Conservation (phyloP, 2,329 filamentous ascomycete genomes). For the Fusarium mangiferae region DNA sequence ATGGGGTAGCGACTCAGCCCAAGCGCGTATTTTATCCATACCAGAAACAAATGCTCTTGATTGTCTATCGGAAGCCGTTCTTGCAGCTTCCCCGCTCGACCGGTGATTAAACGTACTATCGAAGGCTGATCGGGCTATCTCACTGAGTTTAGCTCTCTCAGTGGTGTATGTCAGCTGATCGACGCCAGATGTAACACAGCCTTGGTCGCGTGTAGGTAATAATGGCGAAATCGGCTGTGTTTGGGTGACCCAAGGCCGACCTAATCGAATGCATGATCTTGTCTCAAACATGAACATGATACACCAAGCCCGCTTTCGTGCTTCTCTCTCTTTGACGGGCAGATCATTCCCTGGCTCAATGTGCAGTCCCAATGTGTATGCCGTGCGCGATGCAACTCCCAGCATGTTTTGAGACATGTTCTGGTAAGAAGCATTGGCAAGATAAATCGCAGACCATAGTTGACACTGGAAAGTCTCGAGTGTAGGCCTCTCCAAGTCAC, state of each 20-base stretch:
- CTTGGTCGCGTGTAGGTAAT: rapidly evolving
- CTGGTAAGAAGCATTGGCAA: neutral
- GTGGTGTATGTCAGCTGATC: neutral
- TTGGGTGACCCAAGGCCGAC: neutral
- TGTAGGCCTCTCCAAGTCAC: neutral
- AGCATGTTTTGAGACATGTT: neutral
- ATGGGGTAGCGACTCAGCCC: neutral
- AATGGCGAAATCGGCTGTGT: neutral
- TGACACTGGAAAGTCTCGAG: neutral
- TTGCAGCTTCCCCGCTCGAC: rapidly evolving
- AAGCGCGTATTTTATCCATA: neutral
- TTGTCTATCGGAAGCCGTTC: rapidly evolving
- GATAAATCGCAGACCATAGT: neutral
- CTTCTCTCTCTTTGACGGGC: neutral
- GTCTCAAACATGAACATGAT: neutral
- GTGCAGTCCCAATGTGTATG: neutral
- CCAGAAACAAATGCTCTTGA: rapidly evolving
- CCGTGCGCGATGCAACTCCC: neutral
- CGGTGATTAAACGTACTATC: neutral
- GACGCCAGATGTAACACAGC: rapidly evolving
- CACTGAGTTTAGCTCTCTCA: neutral
- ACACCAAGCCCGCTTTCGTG: neutral
- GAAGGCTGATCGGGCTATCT: neutral
- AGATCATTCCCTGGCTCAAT: neutral
- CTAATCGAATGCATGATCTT: neutral